Evolutionary conservation across 306 rosid genomes (phyloP).

Genomic region (Carpinus fangiana): DNA sequence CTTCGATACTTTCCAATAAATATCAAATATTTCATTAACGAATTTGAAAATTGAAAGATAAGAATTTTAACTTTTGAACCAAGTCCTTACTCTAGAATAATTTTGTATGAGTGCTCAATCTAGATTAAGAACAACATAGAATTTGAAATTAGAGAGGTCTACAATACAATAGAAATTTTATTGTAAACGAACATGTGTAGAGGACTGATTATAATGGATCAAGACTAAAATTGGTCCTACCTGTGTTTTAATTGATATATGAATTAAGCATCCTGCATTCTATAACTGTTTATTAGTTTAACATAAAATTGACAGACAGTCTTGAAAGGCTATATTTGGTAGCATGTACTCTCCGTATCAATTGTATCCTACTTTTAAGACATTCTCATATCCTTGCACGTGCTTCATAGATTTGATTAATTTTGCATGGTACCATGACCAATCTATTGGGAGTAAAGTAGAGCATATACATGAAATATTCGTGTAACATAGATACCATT

Average conservation of each 20-base stretch:
- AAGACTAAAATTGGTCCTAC: not conserved
- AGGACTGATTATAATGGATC: not conserved
- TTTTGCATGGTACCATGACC: not conserved
- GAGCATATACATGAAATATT: too few relatives aligned
- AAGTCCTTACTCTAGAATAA: too few relatives aligned
- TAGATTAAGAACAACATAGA: too few relatives aligned
- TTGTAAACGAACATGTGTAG: not conserved
- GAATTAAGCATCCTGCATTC: not conserved
- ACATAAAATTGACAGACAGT: not conserved
- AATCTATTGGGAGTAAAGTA: not conserved
- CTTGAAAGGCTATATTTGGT: not conserved
- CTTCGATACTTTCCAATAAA: too few relatives aligned
- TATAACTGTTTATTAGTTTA: not conserved
- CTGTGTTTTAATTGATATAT: not conserved
- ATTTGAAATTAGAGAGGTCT: too few relatives aligned
- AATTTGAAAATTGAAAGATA: too few relatives aligned
- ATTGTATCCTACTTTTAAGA: not conserved
- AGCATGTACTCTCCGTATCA: not conserved
- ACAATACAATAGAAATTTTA: too few relatives aligned
- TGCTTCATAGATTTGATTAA: too few relatives aligned
- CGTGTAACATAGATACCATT: not conserved
- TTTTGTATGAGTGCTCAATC: too few relatives aligned
- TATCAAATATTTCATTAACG: too few relatives aligned
- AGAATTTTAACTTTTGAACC: too few relatives aligned
- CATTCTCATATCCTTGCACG: not conserved